Percentiles rank a stretch among this genome's conserved stretches.
Conservation (phyloP, 192 early-diverging fungal species). For the Backusella westeae region DNA sequence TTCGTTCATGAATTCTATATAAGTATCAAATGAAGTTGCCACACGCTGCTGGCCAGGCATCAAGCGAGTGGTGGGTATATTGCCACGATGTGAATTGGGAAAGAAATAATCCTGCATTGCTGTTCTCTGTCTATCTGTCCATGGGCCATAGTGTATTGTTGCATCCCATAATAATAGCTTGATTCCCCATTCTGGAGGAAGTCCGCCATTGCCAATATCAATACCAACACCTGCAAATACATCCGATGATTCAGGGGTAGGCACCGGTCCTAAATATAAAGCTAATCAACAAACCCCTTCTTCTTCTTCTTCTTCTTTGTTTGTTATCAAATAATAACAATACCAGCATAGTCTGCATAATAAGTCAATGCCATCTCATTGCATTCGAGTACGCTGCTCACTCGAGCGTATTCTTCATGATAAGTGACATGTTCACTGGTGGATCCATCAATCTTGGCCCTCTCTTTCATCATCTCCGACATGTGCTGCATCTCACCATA, state of each 20-base stretch:
- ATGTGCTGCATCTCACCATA: conserved; percentile 31
- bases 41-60: conserved; percentile 56
- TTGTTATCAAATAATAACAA: background rate
- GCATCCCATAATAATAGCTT: conserved; percentile 57
- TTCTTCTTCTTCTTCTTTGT: background rate
- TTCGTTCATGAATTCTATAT: conserved; percentile 59
- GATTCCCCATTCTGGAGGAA: conserved; percentile 69
- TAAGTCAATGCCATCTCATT: conserved; percentile 56
- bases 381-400: conserved; percentile 59
- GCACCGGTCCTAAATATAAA: conserved; percentile 19
- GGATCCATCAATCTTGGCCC: background rate
- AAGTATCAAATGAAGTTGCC: conserved; percentile 52
- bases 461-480: conserved; percentile 3
- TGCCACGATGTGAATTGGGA: conserved; percentile 61
- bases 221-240: background rate
- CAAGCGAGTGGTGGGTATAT: conserved; percentile 43
- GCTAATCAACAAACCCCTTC: background rate
- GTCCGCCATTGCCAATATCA: conserved; percentile 51
- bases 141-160: conserved; percentile 73
- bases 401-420: conserved; percentile 65
- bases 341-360: conserved; percentile 67
- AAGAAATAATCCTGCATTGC: conserved; percentile 71
- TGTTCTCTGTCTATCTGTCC: conserved; percentile 75
- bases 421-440: conserved; percentile 2
- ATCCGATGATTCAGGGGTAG: background rate